Conservation (phyloP, 192 early-diverging fungal species). For the Coemansia sp. region DNA sequence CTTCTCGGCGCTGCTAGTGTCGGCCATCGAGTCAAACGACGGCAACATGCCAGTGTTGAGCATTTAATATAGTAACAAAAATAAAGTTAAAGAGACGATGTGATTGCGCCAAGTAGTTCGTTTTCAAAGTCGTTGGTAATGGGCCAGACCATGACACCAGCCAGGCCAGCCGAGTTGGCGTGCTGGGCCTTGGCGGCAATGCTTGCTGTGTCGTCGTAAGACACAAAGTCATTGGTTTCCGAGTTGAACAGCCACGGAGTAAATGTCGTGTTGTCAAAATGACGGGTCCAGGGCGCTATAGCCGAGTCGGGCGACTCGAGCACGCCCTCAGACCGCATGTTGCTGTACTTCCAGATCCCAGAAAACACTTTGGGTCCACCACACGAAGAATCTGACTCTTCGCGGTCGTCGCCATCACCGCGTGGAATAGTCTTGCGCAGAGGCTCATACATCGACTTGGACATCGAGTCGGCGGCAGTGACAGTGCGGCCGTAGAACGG, state of each 20-base stretch:
- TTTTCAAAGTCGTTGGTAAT: slow-evolving; percentile 65
- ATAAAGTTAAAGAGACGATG: background rate
- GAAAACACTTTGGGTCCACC: slow-evolving; percentile 54
- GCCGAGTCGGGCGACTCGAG: slow-evolving; percentile 52
- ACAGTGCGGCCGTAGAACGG: slow-evolving; percentile 66
- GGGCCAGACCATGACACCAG: slow-evolving; percentile 75
- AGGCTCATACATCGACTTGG: slow-evolving; percentile 37
- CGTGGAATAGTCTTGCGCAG: slow-evolving; percentile 49
- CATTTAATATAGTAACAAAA: slow-evolving; percentile 11
- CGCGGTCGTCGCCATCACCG: slow-evolving; percentile 59
- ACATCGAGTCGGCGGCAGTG: slow-evolving; percentile 34
- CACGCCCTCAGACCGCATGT: slow-evolving; percentile 61
- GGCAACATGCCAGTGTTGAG: slow-evolving; percentile 29
- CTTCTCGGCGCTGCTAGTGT: slow-evolving; percentile 32
- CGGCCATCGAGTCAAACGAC: slow-evolving; percentile 23
- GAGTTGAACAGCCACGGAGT: slow-evolving; percentile 77
- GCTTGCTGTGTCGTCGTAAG: slow-evolving; percentile 62
- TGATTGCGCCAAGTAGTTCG: slow-evolving; percentile 44
- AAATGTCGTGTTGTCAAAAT: slow-evolving; percentile 58
- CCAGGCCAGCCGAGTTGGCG: slow-evolving; percentile 48
- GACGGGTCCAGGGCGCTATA: slow-evolving; percentile 58
- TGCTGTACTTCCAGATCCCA: slow-evolving; percentile 67
- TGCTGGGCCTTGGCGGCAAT: slow-evolving; percentile 58
- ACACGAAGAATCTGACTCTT: slow-evolving; percentile 37
- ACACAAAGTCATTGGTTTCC: slow-evolving; percentile 60